Evolutionary conservation across 2,329 filamentous ascomycete genomes (phyloP), one percentile per base, ranked within the genome.

Genomic region (Phaeomoniella chlamydospora): DNA sequence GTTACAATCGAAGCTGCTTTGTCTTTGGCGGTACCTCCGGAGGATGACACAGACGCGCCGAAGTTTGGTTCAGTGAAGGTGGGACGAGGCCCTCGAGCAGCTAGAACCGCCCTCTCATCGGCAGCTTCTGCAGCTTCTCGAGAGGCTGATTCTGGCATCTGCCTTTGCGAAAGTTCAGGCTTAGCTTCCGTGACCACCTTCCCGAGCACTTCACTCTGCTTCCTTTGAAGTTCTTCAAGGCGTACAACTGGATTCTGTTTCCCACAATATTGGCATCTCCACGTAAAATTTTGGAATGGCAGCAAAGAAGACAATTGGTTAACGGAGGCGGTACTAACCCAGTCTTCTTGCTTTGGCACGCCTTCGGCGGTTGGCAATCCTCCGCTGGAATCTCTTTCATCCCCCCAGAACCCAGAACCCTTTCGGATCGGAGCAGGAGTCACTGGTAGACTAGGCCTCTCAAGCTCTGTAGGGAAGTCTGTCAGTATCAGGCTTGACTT

Each of bases 401-500:
- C 63, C 35, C 71, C 75, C 78, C 77, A 84, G 54, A 80, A 81
- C 35, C 63, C 77, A 19, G 70, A 65, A 26, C 22, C 22, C 47
- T 80, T 68, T 43, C 72, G 71, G 47, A 88, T 70, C 12, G 86
- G 85, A 11, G 85, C 85, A 2, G 87, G 87, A 6, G 87, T 94
- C 22, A 94, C 87, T 4, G 88, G 86, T 39, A 94, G 67, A 55
- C 84, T 93, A 34, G 86, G 86, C 33, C 86, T 72, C 53, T 94
- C 87, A 40, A 73, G 57, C 49, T 80, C 81, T 45, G 72, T 80
- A 3, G 87, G 87, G 55, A 94, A 94, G 60, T 94, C 83, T 41
- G 86, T 94, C 42, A 94, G 61, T 51, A 72, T 82, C 41, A 80
- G 68, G 51, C 72, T 72, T 41, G 66, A 60, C 42, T 67, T 58